Conservation (phyloP, 2,329 filamentous ascomycete genomes). For the Immersiporthe knoxdaviesiana region DNA sequence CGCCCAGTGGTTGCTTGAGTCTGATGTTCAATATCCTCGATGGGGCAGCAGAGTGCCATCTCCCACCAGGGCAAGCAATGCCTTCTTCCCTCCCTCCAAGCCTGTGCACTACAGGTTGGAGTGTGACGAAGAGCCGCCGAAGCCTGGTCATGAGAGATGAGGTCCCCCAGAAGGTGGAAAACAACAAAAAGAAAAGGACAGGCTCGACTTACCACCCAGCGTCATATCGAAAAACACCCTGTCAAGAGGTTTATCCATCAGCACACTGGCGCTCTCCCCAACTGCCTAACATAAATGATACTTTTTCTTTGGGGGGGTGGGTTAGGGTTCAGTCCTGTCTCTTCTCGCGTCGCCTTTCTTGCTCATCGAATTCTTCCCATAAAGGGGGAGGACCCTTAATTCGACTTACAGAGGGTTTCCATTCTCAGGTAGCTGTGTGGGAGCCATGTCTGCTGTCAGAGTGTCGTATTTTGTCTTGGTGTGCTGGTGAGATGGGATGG, state of each 20-base stretch:
- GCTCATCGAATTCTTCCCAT: not conserved
- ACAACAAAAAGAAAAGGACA: slow-evolving; percentile 13
- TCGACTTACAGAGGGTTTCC: slow-evolving; percentile 45
- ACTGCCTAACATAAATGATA: not conserved
- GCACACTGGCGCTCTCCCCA: not conserved
- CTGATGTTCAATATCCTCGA: too few species aligned
- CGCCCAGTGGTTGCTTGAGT: not conserved
- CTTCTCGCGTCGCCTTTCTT: not conserved
- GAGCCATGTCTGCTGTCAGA: slow-evolving; percentile 19
- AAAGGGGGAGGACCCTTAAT: not conserved
- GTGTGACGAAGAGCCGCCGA: not conserved
- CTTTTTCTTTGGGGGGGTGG: too few species aligned
- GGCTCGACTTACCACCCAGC: slow-evolving; percentile 65
- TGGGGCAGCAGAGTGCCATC: not conserved
- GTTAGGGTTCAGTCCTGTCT: too few species aligned
- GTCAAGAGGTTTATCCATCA: not conserved
- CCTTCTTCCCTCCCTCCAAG: not conserved
- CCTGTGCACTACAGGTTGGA: not conserved
- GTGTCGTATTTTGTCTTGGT: not conserved
- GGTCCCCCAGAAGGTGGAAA: not conserved
- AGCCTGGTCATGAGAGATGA: not conserved
- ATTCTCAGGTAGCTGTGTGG: slow-evolving; percentile 27
- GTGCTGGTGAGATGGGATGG: not conserved
- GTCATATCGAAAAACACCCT: slow-evolving; percentile 51
- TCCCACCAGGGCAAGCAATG: not conserved